Base-by-base conservation (phyloP, 441 rosid species). In the Pelargonium australe region DNA sequence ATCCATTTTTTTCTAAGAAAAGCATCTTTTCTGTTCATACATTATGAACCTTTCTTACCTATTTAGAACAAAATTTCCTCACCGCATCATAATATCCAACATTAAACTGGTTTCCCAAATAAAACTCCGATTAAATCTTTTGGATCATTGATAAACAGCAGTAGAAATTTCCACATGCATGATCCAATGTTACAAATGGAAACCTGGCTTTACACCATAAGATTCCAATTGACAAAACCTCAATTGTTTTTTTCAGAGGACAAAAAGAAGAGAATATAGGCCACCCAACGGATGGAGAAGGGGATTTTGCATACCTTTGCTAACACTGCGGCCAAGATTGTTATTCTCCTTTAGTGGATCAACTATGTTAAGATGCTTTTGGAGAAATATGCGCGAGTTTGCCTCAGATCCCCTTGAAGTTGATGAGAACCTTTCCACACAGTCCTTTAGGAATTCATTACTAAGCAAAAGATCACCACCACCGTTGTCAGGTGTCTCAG, bases 261-360 rank as follows among this genome's bases (percentile, higher is more conserved):
- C 49, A 75, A 47, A 19, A 44, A 68, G 66, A 68, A 64, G 40
- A 40, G 34, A 23, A 20, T 5, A 31, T 23, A 23, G 14, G 58
- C 28, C 51, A 58, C 64, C 34, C 60, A 14, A 0, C 51, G 12
- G 41, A 70, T 43, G 41, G 41, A 37, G 7, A 68, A 51, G 71
- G 51, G 44, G 14, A 1, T 44, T 13, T 16, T 5, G 45, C 69
- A 16, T 77, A 80, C 83, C 79, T 77, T 57, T 72, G 70, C 72
- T 77, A n/a, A 80, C 73, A 62, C 81, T 80, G 31, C 75, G 77
- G 2, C 83, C 80, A 20, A 77, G 77, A 43, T 80, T 77, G 72
- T 80, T 77, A 14, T 75, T 80, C 70, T 75, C 79, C 67, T 72
- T 80, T 58, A 80, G 63, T 0, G 73, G 73, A 77, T 80, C 80